phyloP scores from a whole-genome alignment of 768 basidiomycete species.

The Termitomyces eurrhizus region DNA sequence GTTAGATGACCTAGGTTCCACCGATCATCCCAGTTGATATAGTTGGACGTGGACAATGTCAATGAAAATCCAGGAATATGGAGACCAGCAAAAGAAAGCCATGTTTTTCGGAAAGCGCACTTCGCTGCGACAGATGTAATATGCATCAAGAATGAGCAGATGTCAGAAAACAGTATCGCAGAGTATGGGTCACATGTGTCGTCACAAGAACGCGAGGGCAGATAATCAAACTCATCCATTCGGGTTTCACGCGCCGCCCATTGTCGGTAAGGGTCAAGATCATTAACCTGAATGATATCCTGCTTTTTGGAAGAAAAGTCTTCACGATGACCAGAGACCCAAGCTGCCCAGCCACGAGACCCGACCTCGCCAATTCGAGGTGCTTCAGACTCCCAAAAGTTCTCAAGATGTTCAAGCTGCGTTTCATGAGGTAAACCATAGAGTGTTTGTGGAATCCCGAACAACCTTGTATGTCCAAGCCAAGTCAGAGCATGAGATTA shows the following conservation, averaged over 20 bases:
- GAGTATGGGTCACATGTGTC: conserved; percentile 66
- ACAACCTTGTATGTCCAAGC: conserved; percentile 40
- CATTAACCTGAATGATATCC: conserved; percentile 10
- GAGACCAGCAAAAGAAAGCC: conserved; percentile 69
- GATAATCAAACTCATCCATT: conserved; percentile 36
- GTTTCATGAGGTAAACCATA: conserved; percentile 37
- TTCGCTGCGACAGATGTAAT: conserved; percentile 42
- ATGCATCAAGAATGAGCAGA: conserved; percentile 53
- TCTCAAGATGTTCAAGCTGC: conserved; percentile 61
- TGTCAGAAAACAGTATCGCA: conserved; percentile 69
- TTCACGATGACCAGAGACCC: conserved; percentile 46
- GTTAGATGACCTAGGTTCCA: conserved; percentile 54
- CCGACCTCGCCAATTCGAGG: conserved; percentile 70
- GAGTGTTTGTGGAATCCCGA: conserved; percentile 49
- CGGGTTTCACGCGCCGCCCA: conserved; percentile 61
- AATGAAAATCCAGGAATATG: conserved; percentile 63
- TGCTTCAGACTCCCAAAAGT: conserved; percentile 81
- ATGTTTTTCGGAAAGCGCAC: conserved; percentile 58
- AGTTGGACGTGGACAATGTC: conserved; percentile 27
- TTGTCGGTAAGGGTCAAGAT: conserved; percentile 60
- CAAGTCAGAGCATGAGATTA: conserved; percentile 1
- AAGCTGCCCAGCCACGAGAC: conserved; percentile 66
- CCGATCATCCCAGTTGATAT: conserved; percentile 58
- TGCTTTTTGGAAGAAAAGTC: conserved; percentile 18
- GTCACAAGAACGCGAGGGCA: conserved; percentile 55